Evolutionary conservation across 257 asterid species (phyloP).

Genomic region (Mentha longifolia): DNA sequence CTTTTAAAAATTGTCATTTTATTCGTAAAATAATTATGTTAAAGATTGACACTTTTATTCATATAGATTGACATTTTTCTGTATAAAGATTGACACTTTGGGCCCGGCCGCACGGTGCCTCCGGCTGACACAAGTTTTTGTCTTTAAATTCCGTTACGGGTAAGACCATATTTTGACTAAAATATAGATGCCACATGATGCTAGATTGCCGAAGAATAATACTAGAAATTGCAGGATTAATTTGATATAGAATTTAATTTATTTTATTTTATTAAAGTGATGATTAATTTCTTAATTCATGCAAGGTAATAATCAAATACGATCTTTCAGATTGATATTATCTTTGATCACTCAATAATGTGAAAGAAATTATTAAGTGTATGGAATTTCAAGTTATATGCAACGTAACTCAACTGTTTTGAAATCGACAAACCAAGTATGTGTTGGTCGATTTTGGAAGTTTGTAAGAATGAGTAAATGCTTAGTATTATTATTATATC

Average conservation of each 20-base stretch:
- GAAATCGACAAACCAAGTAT: not conserved
- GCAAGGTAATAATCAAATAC: not conserved
- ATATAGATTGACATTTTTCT: too few species aligned
- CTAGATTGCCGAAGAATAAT: not conserved
- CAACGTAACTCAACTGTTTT: not conserved
- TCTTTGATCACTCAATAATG: slow-evolving; percentile 3
- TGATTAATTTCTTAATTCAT: not conserved
- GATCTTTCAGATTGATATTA: not conserved
- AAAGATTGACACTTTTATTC: too few species aligned
- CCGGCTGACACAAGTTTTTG: too few species aligned
- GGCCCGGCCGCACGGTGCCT: too few species aligned
- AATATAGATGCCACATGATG: not conserved
- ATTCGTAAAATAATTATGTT: too few species aligned
- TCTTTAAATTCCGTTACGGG: too few species aligned
- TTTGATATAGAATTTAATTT: not conserved
- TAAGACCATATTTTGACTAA: not conserved
- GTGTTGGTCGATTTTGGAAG: not conserved
- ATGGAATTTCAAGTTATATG: not conserved
- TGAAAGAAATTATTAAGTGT: slow-evolving; percentile 8
- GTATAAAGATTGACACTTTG: too few species aligned
- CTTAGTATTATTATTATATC: not conserved
- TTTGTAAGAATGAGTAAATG: not conserved
- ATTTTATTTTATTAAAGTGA: not conserved
- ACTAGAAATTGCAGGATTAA: not conserved
- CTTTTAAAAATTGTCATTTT: too few species aligned